Evolutionary conservation across 1,139 yeast genomes (phyloP), one percentile per base, ranked within the genome.

Genomic region (Blastobotrys aristatus): DNA sequence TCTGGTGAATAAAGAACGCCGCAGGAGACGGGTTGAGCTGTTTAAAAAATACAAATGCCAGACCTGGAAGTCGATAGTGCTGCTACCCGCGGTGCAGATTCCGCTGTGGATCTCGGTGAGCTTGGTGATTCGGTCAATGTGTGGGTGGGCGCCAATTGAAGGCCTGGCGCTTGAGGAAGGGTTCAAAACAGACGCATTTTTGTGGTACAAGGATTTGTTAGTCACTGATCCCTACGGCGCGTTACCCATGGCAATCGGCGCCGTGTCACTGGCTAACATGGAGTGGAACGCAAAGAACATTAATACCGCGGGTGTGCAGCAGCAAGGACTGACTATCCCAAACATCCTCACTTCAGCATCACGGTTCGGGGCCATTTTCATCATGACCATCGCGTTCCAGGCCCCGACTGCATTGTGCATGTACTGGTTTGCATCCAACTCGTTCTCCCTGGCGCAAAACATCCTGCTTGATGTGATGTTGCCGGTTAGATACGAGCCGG

Each of bases 41-140:
- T 90, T 84, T 65, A 77, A 76, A 54, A 74, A 76, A 47, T 74
- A 84, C 59, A 70, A 73, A 14, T 87, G 90, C 46, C 94, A 86
- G 59, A 64, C 82, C 49, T 90, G 95, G 90, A 89, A 88, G 62
- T 82, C 85, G 58, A 69, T 81, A 49, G 62, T 82, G 1, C 61
- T 86, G 41, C 59, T 72, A 27, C 97, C 97, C 0, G 70, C 80
- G 1, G 78, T 85, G 20, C 97, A 90, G 62, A 73, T 90, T 26
- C 97, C 97, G 0, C 65, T 89, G n/a, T 90, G 96, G 95, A 73
- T 88, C 2, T 72, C 82, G 1, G 73, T 88, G 74, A 83, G 94
- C 8, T 70, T 83, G 57, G 82, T 90, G 0, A 77, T 89, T 60
- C 74, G 97, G 54, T 78, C 82, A 46, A 69, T 87, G 57, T 81